phyloP scores from a whole-genome alignment of 2,329 filamentous ascomycete species.

The Talaromyces piceae region DNA sequence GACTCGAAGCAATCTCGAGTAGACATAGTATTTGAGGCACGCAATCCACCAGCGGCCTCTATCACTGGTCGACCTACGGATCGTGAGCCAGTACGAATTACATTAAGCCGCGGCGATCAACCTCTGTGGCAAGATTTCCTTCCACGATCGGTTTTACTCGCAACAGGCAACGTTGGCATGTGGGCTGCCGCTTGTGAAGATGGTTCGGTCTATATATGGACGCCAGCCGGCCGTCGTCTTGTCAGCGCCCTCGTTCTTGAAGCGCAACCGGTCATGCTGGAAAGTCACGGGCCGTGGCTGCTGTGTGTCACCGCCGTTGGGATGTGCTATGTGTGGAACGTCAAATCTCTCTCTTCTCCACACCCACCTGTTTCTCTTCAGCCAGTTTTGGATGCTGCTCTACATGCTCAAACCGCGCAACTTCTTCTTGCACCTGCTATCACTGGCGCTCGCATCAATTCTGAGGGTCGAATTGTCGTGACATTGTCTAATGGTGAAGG shows the following conservation, averaged over 20 bases:
- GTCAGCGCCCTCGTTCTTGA: constrained; percentile 81
- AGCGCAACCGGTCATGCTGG: constrained; percentile 86
- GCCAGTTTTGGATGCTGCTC: constrained; percentile 80
- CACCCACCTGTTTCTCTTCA: constrained; percentile 86
- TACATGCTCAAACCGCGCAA: constrained; percentile 69
- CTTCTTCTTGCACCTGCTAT: constrained; percentile 74
- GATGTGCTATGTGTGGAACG: constrained; percentile 88
- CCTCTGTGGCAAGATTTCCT: constrained; percentile 91
- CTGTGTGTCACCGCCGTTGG: constrained; percentile 84
- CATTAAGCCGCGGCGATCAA: constrained; percentile 70
- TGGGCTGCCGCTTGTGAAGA: constrained; percentile 94
- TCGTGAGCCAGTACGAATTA: constrained; percentile 77
- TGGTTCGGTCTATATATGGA: constrained; percentile 83
- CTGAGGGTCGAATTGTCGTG: constrained; percentile 76
- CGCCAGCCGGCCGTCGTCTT: constrained; percentile 77
- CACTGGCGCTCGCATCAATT: constrained; percentile 86
- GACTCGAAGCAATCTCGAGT: constrained; percentile 48
- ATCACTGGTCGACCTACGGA: constrained; percentile 54
- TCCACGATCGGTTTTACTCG: constrained; percentile 75
- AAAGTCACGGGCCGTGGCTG: constrained; percentile 82
- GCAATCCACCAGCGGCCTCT: constrained; percentile 62
- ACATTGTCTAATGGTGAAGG: constrained; percentile 92
- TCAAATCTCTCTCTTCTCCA: constrained; percentile 71
- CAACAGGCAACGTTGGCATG: constrained; percentile 82
- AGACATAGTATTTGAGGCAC: constrained; percentile 77